A percentile compares a stretch with the other conserved stretches of the same genome.
phyloP scores from a whole-genome alignment of 257 asterid genomes.

The Coffea canephora region DNA sequence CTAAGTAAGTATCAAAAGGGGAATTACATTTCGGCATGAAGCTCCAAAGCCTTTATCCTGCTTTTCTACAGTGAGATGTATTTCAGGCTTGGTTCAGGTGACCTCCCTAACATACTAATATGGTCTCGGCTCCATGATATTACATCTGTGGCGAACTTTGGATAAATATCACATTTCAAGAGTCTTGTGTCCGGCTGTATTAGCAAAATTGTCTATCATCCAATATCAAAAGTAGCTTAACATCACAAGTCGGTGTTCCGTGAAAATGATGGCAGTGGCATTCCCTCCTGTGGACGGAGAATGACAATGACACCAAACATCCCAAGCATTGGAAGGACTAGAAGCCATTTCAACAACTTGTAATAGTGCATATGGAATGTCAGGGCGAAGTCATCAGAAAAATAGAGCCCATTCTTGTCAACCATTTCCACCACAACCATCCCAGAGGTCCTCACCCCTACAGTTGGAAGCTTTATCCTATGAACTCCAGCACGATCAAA shows the following conservation, averaged over 20 bases:
- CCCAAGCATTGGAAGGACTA: constrained; percentile 96
- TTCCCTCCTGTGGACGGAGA: constrained; percentile 86
- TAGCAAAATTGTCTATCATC: constrained; percentile 10
- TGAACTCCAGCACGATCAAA: constrained; percentile 64
- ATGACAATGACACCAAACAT: constrained; percentile 89
- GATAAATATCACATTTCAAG: background rate
- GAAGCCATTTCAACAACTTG: constrained; percentile 90
- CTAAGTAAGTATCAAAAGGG: background rate
- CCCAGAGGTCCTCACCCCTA: constrained; percentile 83
- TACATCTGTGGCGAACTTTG: background rate
- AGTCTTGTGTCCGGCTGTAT: background rate
- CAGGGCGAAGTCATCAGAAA: constrained; percentile 85
- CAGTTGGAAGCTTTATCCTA: constrained; percentile 78
- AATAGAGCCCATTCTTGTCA: constrained; percentile 83
- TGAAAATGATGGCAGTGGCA: constrained; percentile 96
- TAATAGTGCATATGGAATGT: constrained; percentile 91
- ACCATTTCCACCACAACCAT: constrained; percentile 95
- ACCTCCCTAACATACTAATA: background rate
- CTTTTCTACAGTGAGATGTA: background rate
- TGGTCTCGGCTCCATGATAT: constrained; percentile 5
- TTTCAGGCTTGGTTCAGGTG: constrained; percentile 2
- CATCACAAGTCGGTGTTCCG: constrained; percentile 80
- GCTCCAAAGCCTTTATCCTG: background rate
- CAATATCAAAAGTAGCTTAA: constrained; percentile 15
- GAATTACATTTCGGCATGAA: background rate